Conservation (phyloP, 371 early-diverging fungal genomes). For the Chytridium lagenaria region DNA sequence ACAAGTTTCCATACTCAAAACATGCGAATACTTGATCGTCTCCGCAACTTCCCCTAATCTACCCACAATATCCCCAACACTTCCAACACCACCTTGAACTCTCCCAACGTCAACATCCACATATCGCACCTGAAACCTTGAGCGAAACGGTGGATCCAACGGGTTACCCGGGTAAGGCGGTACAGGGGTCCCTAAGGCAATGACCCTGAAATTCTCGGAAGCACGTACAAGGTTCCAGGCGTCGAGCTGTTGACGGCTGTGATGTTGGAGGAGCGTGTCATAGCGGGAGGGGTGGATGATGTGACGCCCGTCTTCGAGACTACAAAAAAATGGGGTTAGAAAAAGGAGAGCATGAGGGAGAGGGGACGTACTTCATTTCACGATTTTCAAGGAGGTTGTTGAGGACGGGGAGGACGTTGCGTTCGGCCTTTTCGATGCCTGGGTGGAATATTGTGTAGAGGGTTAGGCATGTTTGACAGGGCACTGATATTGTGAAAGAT, state of each 20-base stretch:
- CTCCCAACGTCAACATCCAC: slow-evolving; percentile 49
- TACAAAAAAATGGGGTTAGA: background rate
- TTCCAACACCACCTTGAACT: background rate
- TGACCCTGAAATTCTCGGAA: slow-evolving; percentile 71
- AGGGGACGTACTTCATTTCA: slow-evolving; percentile 67
- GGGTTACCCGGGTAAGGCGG: slow-evolving; percentile 42
- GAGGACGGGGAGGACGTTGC: slow-evolving; percentile 83
- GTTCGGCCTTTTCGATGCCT: slow-evolving; percentile 68
- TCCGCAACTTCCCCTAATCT: slow-evolving; percentile 15
- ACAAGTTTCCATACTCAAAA: too few relatives aligned
- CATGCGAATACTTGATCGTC: slow-evolving; percentile 13
- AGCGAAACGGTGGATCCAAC: slow-evolving; percentile 79
- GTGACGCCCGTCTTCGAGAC: slow-evolving; percentile 81
- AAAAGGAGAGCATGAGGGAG: background rate
- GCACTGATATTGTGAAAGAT: too few relatives aligned
- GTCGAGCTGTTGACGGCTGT: slow-evolving; percentile 53
- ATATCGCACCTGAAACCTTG: slow-evolving; percentile 70
- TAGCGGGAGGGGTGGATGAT: slow-evolving; percentile 71
- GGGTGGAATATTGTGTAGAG: background rate
- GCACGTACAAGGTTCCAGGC: slow-evolving; percentile 66
- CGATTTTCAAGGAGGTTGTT: slow-evolving; percentile 87
- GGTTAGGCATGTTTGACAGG: too few relatives aligned
- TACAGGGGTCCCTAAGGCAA: slow-evolving; percentile 83
- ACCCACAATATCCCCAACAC: background rate
- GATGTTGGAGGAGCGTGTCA: slow-evolving; percentile 49